phyloP scores from a whole-genome alignment of 2,329 filamentous ascomycete species.

The Curvularia sp. region DNA sequence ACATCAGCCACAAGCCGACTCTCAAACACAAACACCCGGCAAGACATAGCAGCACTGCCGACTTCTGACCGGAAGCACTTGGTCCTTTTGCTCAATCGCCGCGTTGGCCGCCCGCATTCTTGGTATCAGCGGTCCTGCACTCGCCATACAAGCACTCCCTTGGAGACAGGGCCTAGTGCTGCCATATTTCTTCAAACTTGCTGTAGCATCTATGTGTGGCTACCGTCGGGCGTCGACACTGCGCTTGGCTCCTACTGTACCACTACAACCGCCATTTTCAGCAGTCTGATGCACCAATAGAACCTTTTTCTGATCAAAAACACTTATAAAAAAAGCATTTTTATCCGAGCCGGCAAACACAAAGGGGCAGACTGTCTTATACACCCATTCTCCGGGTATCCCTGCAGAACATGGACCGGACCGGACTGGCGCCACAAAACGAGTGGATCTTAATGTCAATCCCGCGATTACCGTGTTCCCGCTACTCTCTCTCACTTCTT shows the following conservation, averaged over 20 bases:
- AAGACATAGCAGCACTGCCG: conserved; percentile 8
- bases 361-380: neutral
- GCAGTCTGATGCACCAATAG: neutral
- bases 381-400: neutral
- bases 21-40: conserved; percentile 18
- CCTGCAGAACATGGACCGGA: conserved; percentile 6
- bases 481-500: neutral
- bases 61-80: neutral
- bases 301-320: neutral
- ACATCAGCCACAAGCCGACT: conserved; percentile 12
- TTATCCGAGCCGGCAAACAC: conserved; percentile 1
- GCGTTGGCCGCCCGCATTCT: conserved; percentile 7
- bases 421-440: conserved; percentile 13
- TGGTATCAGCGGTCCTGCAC: neutral
- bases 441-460: conserved; percentile 9
- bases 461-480: conserved; percentile 8
- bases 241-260: neutral
- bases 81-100: conserved; percentile 1
- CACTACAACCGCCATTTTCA: neutral
- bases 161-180: neutral
- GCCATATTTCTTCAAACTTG: neutral
- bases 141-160: neutral
- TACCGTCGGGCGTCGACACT: neutral
- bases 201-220: neutral
- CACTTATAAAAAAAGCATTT: neutral